Base-by-base conservation (phyloP, 768 basidiomycete species). In the Mycena epipterygia region DNA sequence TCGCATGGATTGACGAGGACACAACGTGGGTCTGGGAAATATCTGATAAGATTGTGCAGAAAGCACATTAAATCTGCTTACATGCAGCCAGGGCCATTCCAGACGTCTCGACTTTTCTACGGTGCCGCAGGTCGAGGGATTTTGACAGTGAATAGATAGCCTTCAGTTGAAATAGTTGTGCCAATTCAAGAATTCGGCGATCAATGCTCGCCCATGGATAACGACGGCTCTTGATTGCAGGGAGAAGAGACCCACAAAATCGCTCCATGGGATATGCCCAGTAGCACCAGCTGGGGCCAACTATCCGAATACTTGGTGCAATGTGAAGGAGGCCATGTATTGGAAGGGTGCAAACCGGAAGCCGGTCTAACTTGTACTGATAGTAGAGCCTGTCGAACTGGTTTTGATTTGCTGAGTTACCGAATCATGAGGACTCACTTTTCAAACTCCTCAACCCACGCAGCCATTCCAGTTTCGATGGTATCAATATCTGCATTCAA, bases 401-500 rank as follows among this genome's bases (percentile, higher is more conserved):
- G 17, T 35, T 62, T 9, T 27, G 44, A 64, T 13, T n/a, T 13
- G 21, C 4, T 13, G 5, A 27, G 32, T 5, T 29, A 41, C 44
- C 21, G 6, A 37, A 4, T 21, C 3, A 44, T n/a, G 21, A 48
- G 19, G n/a, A 71, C 78, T 37, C 32, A 81, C 80, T 49, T 65
- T 71, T 84, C 81, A n/a, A 75, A 84, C 13, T 77, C 53, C 30
- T 68, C n/a, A 2, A 81, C 80, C 81, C 81, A 82, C 0, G 55
- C 17, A 0, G 56, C 42, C 67, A 81, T 77, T 0, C 77, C 80
- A 14, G 14, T 21, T 3, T 76, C 62, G 2, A 81, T 64, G 0
- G 55, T 41, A 1, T 73, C 46, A 21, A 81, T 59, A 42, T 80
- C 76, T 0, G n/a, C 53, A 0, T n/a, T 21, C 0, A 70, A 71